phyloP scores from a whole-genome alignment of 257 asterid species.

The Solanum lignicaule region DNA sequence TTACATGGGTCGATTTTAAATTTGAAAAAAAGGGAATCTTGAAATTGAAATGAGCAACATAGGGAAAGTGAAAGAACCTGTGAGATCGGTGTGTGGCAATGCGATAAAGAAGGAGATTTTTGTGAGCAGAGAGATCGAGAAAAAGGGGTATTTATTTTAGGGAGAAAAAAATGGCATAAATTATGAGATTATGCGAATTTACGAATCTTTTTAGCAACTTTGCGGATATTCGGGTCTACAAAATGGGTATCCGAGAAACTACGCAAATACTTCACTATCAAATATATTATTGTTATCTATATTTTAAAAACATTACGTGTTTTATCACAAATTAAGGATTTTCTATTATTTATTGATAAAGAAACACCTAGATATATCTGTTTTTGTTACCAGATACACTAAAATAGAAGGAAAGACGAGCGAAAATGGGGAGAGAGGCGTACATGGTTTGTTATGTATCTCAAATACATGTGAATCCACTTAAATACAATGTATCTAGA shows the following conservation, averaged over 20 bases:
- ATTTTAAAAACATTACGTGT: too few relatives aligned
- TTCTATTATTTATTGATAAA: too few relatives aligned
- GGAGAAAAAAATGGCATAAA: background rate
- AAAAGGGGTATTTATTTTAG: background rate
- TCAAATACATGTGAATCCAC: background rate
- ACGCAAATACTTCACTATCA: too few relatives aligned
- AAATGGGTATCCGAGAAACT: too few relatives aligned
- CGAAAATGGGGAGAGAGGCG: background rate
- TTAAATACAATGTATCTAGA: too few relatives aligned
- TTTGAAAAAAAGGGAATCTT: background rate
- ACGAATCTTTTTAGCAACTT: background rate
- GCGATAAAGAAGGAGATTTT: background rate
- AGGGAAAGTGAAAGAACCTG: background rate
- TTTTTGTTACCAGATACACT: background rate
- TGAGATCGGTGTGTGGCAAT: background rate
- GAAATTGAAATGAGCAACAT: background rate
- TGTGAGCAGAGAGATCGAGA: background rate
- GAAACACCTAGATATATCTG: too few relatives aligned
- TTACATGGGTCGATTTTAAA: background rate
- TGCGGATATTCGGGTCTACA: background rate
- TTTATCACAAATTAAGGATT: too few relatives aligned
- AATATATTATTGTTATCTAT: too few relatives aligned
- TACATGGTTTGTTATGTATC: background rate
- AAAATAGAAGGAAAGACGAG: background rate
- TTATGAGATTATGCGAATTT: background rate